Evolutionary conservation across 2,329 filamentous ascomycete species (phyloP), one percentile per base, ranked within the genome.

Genomic region (Ceratocystis ficicola): DNA sequence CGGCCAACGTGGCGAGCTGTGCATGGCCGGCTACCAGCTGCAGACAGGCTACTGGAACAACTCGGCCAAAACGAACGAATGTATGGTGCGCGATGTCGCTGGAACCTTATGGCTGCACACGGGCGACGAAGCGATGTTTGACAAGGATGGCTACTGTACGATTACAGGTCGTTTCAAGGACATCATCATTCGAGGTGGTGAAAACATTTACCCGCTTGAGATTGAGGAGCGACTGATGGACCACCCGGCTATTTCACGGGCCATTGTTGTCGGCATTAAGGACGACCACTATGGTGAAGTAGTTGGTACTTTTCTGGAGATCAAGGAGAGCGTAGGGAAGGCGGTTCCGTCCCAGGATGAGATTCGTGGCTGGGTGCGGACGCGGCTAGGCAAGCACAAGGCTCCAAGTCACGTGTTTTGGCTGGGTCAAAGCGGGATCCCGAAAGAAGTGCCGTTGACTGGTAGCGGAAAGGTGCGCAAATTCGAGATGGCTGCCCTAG

Each of bases 101-200:
- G 80, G 82, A 0, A 75, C 81, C 22, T 70, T 85, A 68, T 90
- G 87, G 86, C 76, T 74, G 69, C 81, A 84, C 69, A 89, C 86
- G 0, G 86, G 86, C 0, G 88, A 92, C 71, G 81, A 88, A 69
- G 81, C 89, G 44, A 78, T 86, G 5, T 83, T 86, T 66, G 86
- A 90, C 67, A 81, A 84, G 44, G 75, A 83, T 7, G 87, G 86
- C 0, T 89, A 88, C 72, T 89, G 86, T 70, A 80, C 78, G 5
- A 90, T 91, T 70, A 90, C 87, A 0, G 87, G 88, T 0, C 78
- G 87, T 22, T 89, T 89, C 75, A 90, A 90, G 76, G 88, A 91
- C 67, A 89, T 90, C 44, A 89, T 90, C 67, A 90, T 90, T 68
- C 78, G 87, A 70, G 87, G 86, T 65, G 87, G 87, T 61, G 86